These are phyloP conservation scores for Chrysoporthe puriensis DNA, from an alignment of 2,329 filamentous ascomycete species.

Conservation along the genomic window DNA sequence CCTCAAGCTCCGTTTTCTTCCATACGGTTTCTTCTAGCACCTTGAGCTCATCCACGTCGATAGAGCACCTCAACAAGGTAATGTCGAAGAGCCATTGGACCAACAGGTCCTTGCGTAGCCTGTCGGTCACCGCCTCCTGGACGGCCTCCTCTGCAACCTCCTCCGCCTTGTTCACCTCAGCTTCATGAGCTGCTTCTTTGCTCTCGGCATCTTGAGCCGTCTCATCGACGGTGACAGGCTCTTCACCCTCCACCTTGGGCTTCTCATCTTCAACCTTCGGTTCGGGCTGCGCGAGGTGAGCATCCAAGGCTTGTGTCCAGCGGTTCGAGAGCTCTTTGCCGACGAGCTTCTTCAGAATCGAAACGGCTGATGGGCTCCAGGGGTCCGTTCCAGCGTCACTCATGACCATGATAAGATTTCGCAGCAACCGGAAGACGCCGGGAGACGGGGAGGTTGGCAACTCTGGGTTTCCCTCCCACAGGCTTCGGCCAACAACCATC, in stretches of 20 bases:
- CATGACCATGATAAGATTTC: slow-evolving; percentile 69
- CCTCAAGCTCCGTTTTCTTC: slow-evolving; percentile 51
- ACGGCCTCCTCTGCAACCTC: slow-evolving; percentile 28
- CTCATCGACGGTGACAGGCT: background rate
- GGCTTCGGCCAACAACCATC: slow-evolving; percentile 61
- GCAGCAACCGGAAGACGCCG: slow-evolving; percentile 71
- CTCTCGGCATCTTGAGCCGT: slow-evolving; percentile 24
- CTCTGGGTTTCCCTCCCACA: slow-evolving; percentile 81
- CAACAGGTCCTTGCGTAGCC: slow-evolving; percentile 50
- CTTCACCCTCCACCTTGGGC: slow-evolving; percentile 16
- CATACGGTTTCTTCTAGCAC: slow-evolving; percentile 52
- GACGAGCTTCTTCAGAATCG: slow-evolving; percentile 63
- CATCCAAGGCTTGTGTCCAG: slow-evolving; percentile 51
- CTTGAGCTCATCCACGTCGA: slow-evolving; percentile 40
- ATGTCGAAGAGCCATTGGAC: slow-evolving; percentile 68
- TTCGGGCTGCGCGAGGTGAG: slow-evolving; percentile 31
- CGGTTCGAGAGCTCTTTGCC: slow-evolving; percentile 51
- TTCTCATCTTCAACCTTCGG: slow-evolving; percentile 29
- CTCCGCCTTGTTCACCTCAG: slow-evolving; percentile 27
- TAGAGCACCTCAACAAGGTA: slow-evolving; percentile 47
- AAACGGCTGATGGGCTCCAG: slow-evolving; percentile 74
- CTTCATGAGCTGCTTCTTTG: slow-evolving; percentile 18
- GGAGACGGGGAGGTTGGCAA: slow-evolving; percentile 81
- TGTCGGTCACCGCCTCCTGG: slow-evolving; percentile 25
- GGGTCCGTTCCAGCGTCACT: slow-evolving; percentile 72